phyloP scores from a whole-genome alignment of 1,139 yeast species.

The Groenewaldozyma auringiensis region DNA sequence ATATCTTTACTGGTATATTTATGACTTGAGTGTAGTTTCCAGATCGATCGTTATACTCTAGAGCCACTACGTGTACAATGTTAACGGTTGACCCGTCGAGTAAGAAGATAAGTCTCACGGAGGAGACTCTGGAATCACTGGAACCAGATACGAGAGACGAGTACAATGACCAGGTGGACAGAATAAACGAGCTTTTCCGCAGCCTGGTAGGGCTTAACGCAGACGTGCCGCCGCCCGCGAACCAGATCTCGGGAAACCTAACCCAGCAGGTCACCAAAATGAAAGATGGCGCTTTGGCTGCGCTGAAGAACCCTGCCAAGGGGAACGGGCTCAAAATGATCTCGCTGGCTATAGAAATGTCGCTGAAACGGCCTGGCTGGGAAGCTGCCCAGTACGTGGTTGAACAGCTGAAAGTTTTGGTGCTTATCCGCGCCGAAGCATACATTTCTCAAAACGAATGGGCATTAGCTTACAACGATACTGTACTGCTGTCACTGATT shows the following conservation, averaged over 20 bases:
- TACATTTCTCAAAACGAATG: conserved; percentile 56
- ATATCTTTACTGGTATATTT: too few relatives aligned
- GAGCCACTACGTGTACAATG: too few relatives aligned
- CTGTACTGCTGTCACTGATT: conserved; percentile 65
- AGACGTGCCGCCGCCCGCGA: conserved; percentile 51
- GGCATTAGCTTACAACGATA: conserved; percentile 72
- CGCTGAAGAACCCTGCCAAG: conserved; percentile 50
- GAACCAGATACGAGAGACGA: conserved; percentile 16
- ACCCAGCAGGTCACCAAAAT: conserved; percentile 63
- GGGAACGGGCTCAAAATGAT: conserved; percentile 71
- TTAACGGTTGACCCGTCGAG: conserved; percentile 28
- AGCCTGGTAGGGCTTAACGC: conserved; percentile 53
- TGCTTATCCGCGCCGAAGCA: conserved; percentile 81
- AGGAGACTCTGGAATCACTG: conserved; percentile 17
- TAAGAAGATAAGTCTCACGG: conserved; percentile 28
- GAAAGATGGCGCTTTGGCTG: conserved; percentile 62
- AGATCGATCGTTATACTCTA: too few relatives aligned
- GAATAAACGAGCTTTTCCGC: conserved; percentile 51
- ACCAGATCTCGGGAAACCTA: conserved; percentile 30
- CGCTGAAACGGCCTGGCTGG: conserved; percentile 72
- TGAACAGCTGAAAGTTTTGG: conserved; percentile 64
- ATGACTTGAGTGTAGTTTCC: too few relatives aligned
- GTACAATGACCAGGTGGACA: conserved; percentile 34
- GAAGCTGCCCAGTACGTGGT: conserved; percentile 76
- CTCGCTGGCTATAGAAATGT: conserved; percentile 73